A percentile compares a stretch with the other conserved stretches of the same genome.
These are phyloP conservation scores for Noccaea bulbosa DNA, from an alignment of 345 rosid species.

Conservation along the genomic window DNA sequence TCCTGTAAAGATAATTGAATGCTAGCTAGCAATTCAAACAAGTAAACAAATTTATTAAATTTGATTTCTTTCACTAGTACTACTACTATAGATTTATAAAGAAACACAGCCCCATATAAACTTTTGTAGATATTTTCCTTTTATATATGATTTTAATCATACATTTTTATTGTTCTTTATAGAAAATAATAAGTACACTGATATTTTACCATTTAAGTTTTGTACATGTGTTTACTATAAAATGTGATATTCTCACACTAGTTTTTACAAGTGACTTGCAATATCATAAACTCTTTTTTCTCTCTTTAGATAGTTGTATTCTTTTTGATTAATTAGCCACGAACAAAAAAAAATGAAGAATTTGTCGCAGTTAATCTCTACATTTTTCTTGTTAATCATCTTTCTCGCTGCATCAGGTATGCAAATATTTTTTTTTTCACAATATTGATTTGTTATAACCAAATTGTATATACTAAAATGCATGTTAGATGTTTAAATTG, in stretches of 20 bases:
- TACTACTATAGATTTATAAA: too few relatives aligned
- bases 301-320: background rate
- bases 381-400: background rate
- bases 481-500: background rate
- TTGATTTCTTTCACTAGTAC: too few relatives aligned
- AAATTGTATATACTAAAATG: background rate
- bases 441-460: background rate
- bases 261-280: background rate
- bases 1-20: too few relatives aligned
- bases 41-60: too few relatives aligned
- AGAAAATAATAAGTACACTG: too few relatives aligned
- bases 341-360: constrained; percentile 3
- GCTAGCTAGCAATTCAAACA: too few relatives aligned
- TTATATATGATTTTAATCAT: background rate
- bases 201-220: background rate
- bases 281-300: background rate
- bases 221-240: background rate
- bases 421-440: background rate
- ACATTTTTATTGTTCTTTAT: too few relatives aligned
- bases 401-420: background rate
- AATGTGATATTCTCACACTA: background rate
- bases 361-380: background rate
- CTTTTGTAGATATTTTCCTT: background rate
- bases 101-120: too few relatives aligned
- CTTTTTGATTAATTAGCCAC: background rate